Evolutionary conservation across 768 basidiomycete species (phyloP), one percentile per base, ranked within the genome.

Genomic region (Hygrocybe coccinea): DNA sequence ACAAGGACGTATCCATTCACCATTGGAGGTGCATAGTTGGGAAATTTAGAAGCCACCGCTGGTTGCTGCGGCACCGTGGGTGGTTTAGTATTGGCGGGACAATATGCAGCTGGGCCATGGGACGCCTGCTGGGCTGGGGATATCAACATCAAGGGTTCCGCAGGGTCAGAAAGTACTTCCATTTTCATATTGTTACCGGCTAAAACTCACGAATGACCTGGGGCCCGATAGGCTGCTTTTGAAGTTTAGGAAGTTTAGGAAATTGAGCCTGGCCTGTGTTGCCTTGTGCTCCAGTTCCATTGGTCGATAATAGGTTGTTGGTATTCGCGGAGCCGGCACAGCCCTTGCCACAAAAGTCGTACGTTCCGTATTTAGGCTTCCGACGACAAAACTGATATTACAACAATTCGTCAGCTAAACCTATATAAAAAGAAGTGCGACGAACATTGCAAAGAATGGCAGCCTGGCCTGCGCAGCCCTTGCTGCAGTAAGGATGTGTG

Each of bases 281-380:
- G 12, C 47, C 19, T 14, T 53, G 44, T 39, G 55, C 24, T 54
- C 3, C 43, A 54, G 11, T 57, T 21, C 17, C 47, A 25, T 12
- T 19, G 25, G 22, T 24, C 22, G 45, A 29, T 37, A 34, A 25
- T n/a, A 39, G 44, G 35, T 46, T 43, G n/a, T 61, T 52, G 10
- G 69, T 62, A 29, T 67, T 69, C 19, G 83, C 83, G 48, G 74
- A 57, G 14, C 75, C 65, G 15, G 83, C 84, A 61, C 85, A 86
- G 52, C 78, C 81, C 74, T 83, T 82, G 53, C 85, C 81, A 56
- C 85, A 86, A 61, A 76, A 86, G 50, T 81, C 78, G 60, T 81
- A 80, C 59, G 72, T 76, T 59, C 75, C 78, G 61, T 77, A 82
- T 66, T 83, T 86, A 4, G 82, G 81, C 57, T 79, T 81, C 63